Conservation (phyloP, 139 green algal genomes). For the Tetradesmus obliquus region DNA sequence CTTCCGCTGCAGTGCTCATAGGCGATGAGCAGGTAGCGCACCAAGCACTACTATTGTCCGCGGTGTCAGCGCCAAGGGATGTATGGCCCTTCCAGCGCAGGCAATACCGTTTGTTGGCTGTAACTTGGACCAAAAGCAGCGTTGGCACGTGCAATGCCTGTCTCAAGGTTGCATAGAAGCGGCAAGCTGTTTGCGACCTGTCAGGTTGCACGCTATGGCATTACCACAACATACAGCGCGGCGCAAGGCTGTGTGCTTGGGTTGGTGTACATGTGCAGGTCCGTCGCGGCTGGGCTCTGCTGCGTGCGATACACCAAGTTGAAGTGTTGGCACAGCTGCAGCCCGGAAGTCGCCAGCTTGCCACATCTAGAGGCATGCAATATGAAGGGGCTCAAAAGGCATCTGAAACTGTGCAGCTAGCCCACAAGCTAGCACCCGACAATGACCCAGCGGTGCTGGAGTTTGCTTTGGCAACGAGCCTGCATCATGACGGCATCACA, state of each 20-base stretch:
- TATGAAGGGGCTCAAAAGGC: not conserved
- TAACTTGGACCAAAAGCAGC: too few relatives aligned
- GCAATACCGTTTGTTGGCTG: too few relatives aligned
- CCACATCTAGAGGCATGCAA: not conserved
- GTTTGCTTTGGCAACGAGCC: not conserved
- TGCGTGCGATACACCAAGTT: constrained; percentile 3
- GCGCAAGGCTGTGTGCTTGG: not conserved
- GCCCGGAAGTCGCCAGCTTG: not conserved
- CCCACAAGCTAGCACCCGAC: not conserved
- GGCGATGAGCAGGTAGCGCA: too few relatives aligned
- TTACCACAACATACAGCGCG: too few relatives aligned
- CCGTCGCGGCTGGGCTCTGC: not conserved
- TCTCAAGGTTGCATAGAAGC: too few relatives aligned
- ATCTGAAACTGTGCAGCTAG: not conserved
- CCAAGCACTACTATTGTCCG: too few relatives aligned
- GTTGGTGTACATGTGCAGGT: not conserved
- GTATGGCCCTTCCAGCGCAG: too few relatives aligned
- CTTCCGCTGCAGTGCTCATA: too few relatives aligned
- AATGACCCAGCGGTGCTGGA: constrained; percentile 16
- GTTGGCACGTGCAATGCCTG: too few relatives aligned
- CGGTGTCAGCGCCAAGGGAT: too few relatives aligned
- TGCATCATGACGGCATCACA: constrained; percentile 29
- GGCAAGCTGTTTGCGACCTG: too few relatives aligned
- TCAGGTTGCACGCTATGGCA: too few relatives aligned
- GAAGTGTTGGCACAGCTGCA: not conserved